Percentiles rank a stretch among this genome's conserved stretches.
phyloP scores from a whole-genome alignment of 176 grass and related monocot species.

The Urochloa ruziziensis region DNA sequence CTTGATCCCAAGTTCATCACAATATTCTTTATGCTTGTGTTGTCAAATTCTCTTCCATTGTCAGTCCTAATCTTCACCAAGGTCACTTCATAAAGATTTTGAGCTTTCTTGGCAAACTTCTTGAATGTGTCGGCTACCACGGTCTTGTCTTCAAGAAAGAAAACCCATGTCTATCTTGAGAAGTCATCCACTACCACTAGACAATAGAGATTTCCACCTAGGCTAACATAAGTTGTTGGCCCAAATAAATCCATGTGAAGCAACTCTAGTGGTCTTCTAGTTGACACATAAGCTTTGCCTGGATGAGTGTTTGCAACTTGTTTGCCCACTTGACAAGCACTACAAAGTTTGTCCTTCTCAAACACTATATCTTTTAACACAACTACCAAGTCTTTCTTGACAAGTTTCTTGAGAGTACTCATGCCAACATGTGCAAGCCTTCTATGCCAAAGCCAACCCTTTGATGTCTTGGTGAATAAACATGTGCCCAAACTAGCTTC shows the following conservation, averaged over 20 bases:
- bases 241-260: too few species aligned
- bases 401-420: not conserved
- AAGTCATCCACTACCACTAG: not conserved
- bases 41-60: not conserved
- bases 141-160: not conserved
- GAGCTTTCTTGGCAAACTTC: too few species aligned
- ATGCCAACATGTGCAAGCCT: not conserved
- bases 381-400: not conserved
- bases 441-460: not conserved
- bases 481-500: too few species aligned
- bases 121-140: too few species aligned
- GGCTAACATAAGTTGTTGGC: not conserved
- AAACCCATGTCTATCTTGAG: not conserved
- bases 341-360: not conserved
- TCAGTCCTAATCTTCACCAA: not conserved
- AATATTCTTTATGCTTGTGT: not conserved
- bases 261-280: too few species aligned
- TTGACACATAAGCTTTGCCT: not conserved
- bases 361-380: too few species aligned
- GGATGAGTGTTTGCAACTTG: not conserved
- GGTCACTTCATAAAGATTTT: too few species aligned
- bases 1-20: not conserved
- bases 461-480: too few species aligned
- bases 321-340: not conserved
- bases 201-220: not conserved